Base-by-base conservation (phyloP, 2,329 filamentous ascomycete genomes). In the Fusarium chaquense region DNA sequence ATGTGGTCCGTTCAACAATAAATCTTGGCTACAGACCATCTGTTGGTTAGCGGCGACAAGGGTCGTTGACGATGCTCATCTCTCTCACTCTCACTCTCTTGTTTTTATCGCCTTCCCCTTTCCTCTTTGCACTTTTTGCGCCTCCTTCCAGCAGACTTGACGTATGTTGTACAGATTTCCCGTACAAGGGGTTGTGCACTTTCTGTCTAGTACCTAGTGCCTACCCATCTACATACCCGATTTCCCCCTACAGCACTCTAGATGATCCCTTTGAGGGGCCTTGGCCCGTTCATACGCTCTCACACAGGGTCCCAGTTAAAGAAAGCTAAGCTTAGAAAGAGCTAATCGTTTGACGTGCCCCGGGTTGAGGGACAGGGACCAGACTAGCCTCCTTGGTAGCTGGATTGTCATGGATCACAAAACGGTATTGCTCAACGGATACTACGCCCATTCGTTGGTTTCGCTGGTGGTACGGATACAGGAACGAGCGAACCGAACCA, bases 341-440 rank as follows among this genome's bases (percentile, higher is more conserved):
- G 49, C 49, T 22, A 51, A 51, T 51, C 49, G 49, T 35, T 49
- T 55, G 41, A 55, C 52, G 28, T 55, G 52, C 52, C 52, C 52
- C 52, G 41, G 52, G 35, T 53, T 44, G 26, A 53, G 28, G 49
- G 24, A 28, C 28, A 28, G 28, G 28, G 28, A 41, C 38, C 8
- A 41, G 32, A 15, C 22, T 33, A 18, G 46, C 20, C 16, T 22
- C 16, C 13, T 24, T 35, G 20, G 20, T 24, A 32, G 9, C 18
- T 51, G 7, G 32, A n/a, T 16, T 16, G 47, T 26, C 47, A 51
- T 51, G 33, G 33, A 51, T 40, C 49, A 51, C 49, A 51, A 51
- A 51, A 51, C 33, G 49, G 24, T 51, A 15, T 13, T 22, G 36
- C 12, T 40, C n/a, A 7, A 51, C 33, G 33, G 18, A n/a, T 40